Base-by-base conservation (phyloP, 768 basidiomycete genomes). In the Lanmaoa pseudosensibilis region DNA sequence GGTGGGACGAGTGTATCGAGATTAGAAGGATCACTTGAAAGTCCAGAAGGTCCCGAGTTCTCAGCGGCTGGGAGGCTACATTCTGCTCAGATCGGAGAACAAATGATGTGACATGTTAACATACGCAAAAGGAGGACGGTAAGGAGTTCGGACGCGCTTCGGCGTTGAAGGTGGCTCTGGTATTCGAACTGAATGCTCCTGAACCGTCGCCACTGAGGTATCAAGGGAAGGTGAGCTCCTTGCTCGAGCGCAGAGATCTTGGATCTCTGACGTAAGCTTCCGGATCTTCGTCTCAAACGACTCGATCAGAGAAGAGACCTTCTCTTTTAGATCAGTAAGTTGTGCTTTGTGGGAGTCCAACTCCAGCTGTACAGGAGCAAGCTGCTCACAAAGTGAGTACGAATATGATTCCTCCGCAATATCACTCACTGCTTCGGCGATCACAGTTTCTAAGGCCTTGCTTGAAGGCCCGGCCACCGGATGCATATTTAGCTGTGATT, bases 301-400 rank as follows among this genome's bases (percentile, higher is more conserved):
- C 36, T 67, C 66, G 16, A 72, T 58, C 50, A 72, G 19, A 51
- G 55, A 59, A 49, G 72, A 56, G 16, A 72, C 61, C 46, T 70
- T 72, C 37, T 72, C 65, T 54, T 61, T 72, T 13, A 72, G 52
- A 39, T 73, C 69, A 30, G 58, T 71, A 21, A 83, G 63, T 62
- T 84, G 80, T 34, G 73, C 65, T 65, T 77, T 79, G 49, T 84
- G 73, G 4, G 73, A 68, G 53, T 78, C 71, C 21, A 83, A 64
- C 61, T 83, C 83, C 48, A 77, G 75, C 51, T 80, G 76, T 15
- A 87, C 64, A 18, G 85, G 83, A 37, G 74, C 77, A 53, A 83
- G 61, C 83, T 84, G 47, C 36, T 57, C 52, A 57, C 32, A 13
- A 36, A 13, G 36, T 68, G 50, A 55, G 59, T 52, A 43, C 16